Evolutionary conservation across 345 rosid genomes (phyloP).

Genomic region (Moricandia moricandioides): DNA sequence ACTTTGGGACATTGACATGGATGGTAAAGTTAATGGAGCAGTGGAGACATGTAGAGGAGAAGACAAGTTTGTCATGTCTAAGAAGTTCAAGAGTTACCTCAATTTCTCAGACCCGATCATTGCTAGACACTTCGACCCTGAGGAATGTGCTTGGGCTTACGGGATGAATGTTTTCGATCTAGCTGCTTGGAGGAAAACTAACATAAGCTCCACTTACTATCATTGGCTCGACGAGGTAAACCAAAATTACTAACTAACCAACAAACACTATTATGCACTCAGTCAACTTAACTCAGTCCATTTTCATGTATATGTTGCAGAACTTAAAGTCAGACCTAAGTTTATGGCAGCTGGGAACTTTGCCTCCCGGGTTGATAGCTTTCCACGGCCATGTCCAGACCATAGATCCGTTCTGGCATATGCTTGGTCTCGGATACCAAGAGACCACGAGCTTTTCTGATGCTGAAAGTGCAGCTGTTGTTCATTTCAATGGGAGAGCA

Average conservation of each 20-base stretch:
- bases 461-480: constrained; percentile 74
- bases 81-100: constrained; percentile 76
- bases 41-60: constrained; percentile 86
- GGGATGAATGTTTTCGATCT: constrained; percentile 95
- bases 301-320: constrained; percentile 44
- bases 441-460: constrained; percentile 64
- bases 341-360: constrained; percentile 95
- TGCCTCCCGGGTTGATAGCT: constrained; percentile 92
- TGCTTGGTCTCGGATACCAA: constrained; percentile 95
- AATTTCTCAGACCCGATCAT: constrained; percentile 88
- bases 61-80: constrained; percentile 83
- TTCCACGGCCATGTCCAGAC: constrained; percentile 83
- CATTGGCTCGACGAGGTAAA: constrained; percentile 87
- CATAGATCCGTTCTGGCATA: constrained; percentile 97
- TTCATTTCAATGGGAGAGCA: constrained; percentile 96
- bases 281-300: background rate
- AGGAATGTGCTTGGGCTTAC: constrained; percentile 96
- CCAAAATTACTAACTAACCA: background rate
- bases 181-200: constrained; percentile 87
- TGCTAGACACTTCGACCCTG: constrained; percentile 57
- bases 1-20: constrained; percentile 86
- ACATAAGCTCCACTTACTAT: constrained; percentile 83
- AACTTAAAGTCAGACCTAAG: constrained; percentile 91
- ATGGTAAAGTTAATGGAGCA: constrained; percentile 92
- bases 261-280: background rate